Evolutionary conservation across 169 alveolate genomes (phyloP).

Genomic region (Plasmodium fragile): DNA sequence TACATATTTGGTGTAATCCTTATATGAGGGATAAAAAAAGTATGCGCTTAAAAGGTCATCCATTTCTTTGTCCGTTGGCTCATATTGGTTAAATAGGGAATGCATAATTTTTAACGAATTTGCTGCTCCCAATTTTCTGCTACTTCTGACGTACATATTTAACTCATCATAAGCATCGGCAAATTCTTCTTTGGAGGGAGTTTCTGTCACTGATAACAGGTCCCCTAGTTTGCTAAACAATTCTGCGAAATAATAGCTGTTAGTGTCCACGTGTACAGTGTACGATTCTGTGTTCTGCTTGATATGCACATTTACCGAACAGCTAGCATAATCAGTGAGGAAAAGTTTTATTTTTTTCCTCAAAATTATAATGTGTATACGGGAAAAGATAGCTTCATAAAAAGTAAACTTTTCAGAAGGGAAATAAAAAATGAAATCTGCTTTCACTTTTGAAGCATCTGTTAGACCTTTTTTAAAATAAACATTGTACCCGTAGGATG

Average conservation of each 20-base stretch:
- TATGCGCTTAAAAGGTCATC: conserved; percentile 52
- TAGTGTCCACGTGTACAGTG: conserved; percentile 33
- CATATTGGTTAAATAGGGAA: conserved; percentile 64
- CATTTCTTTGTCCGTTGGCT: conserved; percentile 60
- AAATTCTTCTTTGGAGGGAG: conserved; percentile 58
- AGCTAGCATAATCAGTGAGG: conserved; percentile 48
- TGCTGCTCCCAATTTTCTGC: conserved; percentile 1
- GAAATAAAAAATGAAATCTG: conserved; percentile 70
- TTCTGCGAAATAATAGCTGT: conserved; percentile 54
- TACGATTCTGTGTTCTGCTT: conserved; percentile 29
- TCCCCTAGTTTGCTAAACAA: conserved; percentile 33
- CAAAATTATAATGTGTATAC: conserved; percentile 55
- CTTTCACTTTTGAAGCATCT: conserved; percentile 32
- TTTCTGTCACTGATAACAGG: conserved; percentile 33
- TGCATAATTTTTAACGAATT: conserved; percentile 56
- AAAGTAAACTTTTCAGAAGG: conserved; percentile 69
- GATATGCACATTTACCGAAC: conserved; percentile 57
- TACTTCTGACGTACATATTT: conserved; percentile 17
- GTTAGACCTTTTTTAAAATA: conserved; percentile 72
- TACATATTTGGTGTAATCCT: conserved; percentile 39
- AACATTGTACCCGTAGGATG: conserved; percentile 70
- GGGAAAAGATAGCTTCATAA: conserved; percentile 66
- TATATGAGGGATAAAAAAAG: conserved; percentile 66
- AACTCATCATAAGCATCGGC: conserved; percentile 61
- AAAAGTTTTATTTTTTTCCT: conserved; percentile 26